These are phyloP conservation scores for Apophysomyces ossiformis DNA, from an alignment of 371 early-diverging fungal genomes.

Conservation along the genomic window DNA sequence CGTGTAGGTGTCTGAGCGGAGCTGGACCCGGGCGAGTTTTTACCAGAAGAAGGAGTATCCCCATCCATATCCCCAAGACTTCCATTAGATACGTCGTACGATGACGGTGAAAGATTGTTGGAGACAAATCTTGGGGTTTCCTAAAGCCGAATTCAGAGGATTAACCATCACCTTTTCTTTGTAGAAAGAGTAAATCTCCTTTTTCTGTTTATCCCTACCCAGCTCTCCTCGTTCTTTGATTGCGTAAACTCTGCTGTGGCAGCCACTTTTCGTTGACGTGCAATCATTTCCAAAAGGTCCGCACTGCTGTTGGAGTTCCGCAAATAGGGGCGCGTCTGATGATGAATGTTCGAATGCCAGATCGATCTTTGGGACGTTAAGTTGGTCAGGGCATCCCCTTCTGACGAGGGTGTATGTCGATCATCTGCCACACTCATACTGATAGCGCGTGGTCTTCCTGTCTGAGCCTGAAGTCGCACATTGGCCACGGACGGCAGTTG, in stretches of 20 bases:
- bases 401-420: slow-evolving; percentile 4
- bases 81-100: not conserved
- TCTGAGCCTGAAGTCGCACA: slow-evolving; percentile 24
- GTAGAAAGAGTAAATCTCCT: slow-evolving; percentile 1
- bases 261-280: slow-evolving; percentile 32
- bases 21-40: slow-evolving; percentile 16
- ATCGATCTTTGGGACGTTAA: slow-evolving; percentile 21
- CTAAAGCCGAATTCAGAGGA: slow-evolving; percentile 8
- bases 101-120: not conserved
- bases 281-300: slow-evolving; percentile 45
- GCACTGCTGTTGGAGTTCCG: slow-evolving; percentile 46
- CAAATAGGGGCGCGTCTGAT: slow-evolving; percentile 20
- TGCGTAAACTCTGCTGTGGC: slow-evolving; percentile 10
- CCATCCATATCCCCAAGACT: slow-evolving; percentile 9
- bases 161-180: not conserved
- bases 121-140: slow-evolving; percentile 1
- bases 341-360: slow-evolving; percentile 20
- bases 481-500: slow-evolving; percentile 29
- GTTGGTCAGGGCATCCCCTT: not conserved
- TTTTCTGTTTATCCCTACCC: slow-evolving; percentile 26
- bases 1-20: slow-evolving; percentile 68
- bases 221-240: slow-evolving; percentile 19
- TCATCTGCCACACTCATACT: slow-evolving; percentile 53
- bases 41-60: slow-evolving; percentile 19
- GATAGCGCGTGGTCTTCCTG: slow-evolving; percentile 52